phyloP scores from a whole-genome alignment of 2,329 filamentous ascomycete genomes.

The Dactylellina parvicollis region DNA sequence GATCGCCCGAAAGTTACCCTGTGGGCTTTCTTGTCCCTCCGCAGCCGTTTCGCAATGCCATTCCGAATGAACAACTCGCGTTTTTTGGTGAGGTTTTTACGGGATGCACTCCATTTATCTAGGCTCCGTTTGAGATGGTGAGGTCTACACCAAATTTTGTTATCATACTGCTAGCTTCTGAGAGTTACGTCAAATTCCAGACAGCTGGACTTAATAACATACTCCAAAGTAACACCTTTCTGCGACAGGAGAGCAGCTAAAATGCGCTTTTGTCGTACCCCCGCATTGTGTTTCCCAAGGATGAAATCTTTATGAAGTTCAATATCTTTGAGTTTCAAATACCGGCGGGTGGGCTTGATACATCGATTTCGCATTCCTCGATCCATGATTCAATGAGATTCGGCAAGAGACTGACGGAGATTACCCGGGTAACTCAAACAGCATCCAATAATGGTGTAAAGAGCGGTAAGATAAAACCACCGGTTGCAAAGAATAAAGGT shows the following conservation, averaged over 20 bases:
- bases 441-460: too few species aligned
- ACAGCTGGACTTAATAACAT: too few species aligned
- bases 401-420: too few species aligned
- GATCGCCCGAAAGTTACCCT: neutral
- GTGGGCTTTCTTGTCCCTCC: neutral
- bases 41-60: neutral
- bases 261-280: constrained; percentile 11
- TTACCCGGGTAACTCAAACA: too few species aligned
- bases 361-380: neutral
- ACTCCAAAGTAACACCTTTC: constrained; percentile 3
- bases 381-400: too few species aligned
- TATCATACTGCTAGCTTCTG: too few species aligned
- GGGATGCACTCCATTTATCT: constrained; percentile 2
- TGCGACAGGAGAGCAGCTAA: neutral
- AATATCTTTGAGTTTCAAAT: constrained; percentile 10
- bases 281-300: neutral
- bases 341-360: neutral
- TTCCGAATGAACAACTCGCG: constrained; percentile 9
- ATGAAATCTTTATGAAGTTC: constrained; percentile 16
- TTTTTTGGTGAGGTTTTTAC: constrained; percentile 9
- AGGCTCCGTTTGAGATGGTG: constrained; percentile 6
- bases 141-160: too few species aligned
- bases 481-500: too few species aligned
- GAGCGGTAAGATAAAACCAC: too few species aligned
- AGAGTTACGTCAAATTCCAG: too few species aligned